phyloP scores from a whole-genome alignment of 2,329 filamentous ascomycete genomes.

The Blastomyces gilchristii region DNA sequence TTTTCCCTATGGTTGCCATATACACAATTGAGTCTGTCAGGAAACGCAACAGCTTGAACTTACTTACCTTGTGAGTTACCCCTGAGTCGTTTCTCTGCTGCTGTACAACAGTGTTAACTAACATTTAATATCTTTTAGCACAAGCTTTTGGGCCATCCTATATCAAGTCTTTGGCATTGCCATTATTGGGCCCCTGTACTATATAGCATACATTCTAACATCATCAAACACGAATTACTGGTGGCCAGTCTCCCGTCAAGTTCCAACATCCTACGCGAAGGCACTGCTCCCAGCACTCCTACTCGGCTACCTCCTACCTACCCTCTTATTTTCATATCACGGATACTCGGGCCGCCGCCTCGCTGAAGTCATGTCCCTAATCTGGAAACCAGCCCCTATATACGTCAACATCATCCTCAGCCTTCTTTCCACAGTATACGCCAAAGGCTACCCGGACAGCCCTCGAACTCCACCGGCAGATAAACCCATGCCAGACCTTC shows the following conservation, averaged over 20 bases:
- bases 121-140: background rate
- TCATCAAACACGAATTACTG: background rate
- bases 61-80: background rate
- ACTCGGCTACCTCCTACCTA: background rate
- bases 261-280: background rate
- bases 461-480: background rate
- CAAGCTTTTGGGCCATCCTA: background rate
- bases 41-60: slow-evolving; percentile 1
- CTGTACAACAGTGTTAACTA: background rate
- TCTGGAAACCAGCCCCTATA: background rate
- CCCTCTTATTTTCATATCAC: background rate
- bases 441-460: background rate
- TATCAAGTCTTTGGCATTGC: background rate
- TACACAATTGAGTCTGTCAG: background rate
- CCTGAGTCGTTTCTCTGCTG: background rate
- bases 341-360: background rate
- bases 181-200: background rate
- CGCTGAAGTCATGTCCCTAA: background rate
- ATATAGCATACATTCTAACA: background rate
- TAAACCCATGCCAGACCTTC: background rate
- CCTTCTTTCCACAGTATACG: background rate
- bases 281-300: background rate
- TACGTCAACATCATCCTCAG: background rate
- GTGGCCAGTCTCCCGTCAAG: background rate
- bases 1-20: background rate